Percentiles rank a stretch among this genome's conserved stretches.
phyloP scores from a whole-genome alignment of 1,284 basidiomycete species.

The Fomitopsis palustris region DNA sequence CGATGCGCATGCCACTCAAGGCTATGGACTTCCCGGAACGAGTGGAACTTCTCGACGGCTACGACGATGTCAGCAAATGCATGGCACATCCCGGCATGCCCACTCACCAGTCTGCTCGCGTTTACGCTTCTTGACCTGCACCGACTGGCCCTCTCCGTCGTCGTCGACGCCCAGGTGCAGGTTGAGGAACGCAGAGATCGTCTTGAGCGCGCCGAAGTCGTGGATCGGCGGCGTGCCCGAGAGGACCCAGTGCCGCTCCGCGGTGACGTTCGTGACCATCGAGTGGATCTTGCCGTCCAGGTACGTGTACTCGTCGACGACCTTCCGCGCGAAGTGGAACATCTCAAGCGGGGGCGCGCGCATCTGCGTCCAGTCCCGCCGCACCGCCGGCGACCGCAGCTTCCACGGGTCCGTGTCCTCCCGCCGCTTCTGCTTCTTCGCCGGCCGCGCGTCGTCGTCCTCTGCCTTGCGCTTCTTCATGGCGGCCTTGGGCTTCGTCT shows the following conservation, averaged over 20 bases:
- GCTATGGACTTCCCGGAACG: conserved; percentile 92
- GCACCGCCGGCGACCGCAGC: conserved; percentile 59
- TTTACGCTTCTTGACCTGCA: conserved; percentile 74
- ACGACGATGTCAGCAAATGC: conserved; percentile 7
- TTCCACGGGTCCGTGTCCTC: conserved; percentile 81
- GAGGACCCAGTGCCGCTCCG: conserved; percentile 89
- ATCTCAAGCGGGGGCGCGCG: conserved; percentile 83
- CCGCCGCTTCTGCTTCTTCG: conserved; percentile 58
- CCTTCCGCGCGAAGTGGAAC: conserved; percentile 87
- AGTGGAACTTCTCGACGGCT: conserved; percentile 93
- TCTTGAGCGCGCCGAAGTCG: conserved; percentile 89
- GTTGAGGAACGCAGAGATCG: conserved; percentile 83
- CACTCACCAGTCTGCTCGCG: conserved; percentile 78
- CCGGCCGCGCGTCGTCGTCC: conserved; percentile 43
- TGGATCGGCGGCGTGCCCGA: conserved; percentile 94
- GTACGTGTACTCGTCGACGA: conserved; percentile 96
- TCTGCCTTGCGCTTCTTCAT: conserved; percentile 49
- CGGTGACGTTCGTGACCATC: conserved; percentile 74
- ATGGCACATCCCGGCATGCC: background rate
- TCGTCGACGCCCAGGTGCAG: conserved; percentile 90
- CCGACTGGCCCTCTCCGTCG: conserved; percentile 77
- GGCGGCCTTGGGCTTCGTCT: conserved; percentile 26
- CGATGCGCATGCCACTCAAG: conserved; percentile 90
- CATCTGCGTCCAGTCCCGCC: conserved; percentile 77
- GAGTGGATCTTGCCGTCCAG: conserved; percentile 78